Evolutionary conservation across 2,329 filamentous ascomycete genomes (phyloP).

Genomic region (Xylariaceae sp.): DNA sequence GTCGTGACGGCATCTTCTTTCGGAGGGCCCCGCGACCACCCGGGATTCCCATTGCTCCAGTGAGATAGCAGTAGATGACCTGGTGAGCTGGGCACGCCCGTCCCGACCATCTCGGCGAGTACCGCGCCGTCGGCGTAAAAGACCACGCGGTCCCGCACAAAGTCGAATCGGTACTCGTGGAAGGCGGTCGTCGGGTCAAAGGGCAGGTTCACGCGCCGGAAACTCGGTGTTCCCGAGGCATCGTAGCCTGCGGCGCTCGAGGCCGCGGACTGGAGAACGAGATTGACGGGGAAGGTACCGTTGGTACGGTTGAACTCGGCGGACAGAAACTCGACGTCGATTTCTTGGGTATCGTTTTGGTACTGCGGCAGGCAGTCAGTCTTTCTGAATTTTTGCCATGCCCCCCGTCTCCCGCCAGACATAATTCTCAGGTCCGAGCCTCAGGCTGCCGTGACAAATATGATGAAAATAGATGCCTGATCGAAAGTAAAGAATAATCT

Average conservation of each 20-base stretch:
- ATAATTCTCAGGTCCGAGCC: no score
- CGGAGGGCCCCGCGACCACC: slow-evolving; percentile 71
- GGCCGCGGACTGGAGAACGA: slow-evolving; percentile 67
- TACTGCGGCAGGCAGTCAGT: slow-evolving; percentile 44
- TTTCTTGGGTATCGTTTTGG: slow-evolving; percentile 73
- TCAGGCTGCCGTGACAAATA: no score
- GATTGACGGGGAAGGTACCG: slow-evolving; percentile 58
- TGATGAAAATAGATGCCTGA: no score
- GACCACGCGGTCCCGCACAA: slow-evolving; percentile 54
- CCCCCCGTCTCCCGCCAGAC: no score
- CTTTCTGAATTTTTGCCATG: no score
- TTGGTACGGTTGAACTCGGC: slow-evolving; percentile 52
- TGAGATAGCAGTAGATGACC: slow-evolving; percentile 70
- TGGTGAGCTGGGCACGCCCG: slow-evolving; percentile 52
- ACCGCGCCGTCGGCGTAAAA: slow-evolving; percentile 65
- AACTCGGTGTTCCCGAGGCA: slow-evolving; percentile 54
- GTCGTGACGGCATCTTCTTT: slow-evolving; percentile 55
- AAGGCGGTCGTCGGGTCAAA: slow-evolving; percentile 64
- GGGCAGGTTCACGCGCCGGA: slow-evolving; percentile 51
- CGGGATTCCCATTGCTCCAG: slow-evolving; percentile 70
- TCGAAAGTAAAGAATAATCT: no score
- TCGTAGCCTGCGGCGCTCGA: slow-evolving; percentile 58
- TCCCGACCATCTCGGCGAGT: slow-evolving; percentile 52
- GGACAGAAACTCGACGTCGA: slow-evolving; percentile 77
- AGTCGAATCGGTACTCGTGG: slow-evolving; percentile 80